Base-by-base conservation (phyloP, 2,329 filamentous ascomycete genomes). In the Trichoderma guizhouense region DNA sequence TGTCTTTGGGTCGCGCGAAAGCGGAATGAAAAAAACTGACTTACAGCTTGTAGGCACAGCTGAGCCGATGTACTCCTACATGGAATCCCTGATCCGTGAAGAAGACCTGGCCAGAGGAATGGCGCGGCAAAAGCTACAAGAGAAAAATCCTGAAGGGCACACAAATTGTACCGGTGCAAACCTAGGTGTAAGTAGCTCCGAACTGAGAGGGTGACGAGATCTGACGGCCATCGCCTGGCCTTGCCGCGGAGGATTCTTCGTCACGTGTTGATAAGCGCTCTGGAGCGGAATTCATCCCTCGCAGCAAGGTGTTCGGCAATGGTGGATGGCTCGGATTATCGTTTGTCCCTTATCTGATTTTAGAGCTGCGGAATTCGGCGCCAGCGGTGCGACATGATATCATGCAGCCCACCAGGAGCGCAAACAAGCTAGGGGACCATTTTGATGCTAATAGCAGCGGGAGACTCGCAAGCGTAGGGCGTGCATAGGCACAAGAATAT, bases 141-240 rank as follows among this genome's bases (percentile, higher is more conserved):
- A 21, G 18, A 34, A 69, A 60, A 70, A 62, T 36, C 67, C 51
- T 32, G 30, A 18, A 64, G 57, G 64, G 47, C 64, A 69, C 64
- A 60, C 65, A 69, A 74, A 74, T 64, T 73, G 72, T 65, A 73
- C 71, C 72, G 74, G 73, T 80, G 80, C 79, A 82, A 80, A 81
- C 77, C 80, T 79, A 76, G 76, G 75, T 53, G 47, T 53, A 53
- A 53, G 47, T 74, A 80, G 79, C 80, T 80, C 78, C 65, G 53
- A 76, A 76, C 79, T 78, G 76, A 78, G 77, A 78, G 79, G 79
- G 79, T 78, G 79, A 80, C 74, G 76, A 76, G 77, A 80, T 79
- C 77, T 79, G 75, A 76, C 74, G 74, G 76, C 76, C 76, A 76
- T 77, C 73, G 75, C 76, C 74, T 74, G 75, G 72, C 55, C 70